Evolutionary conservation across 192 early-diverging fungal genomes (phyloP).

Genomic region (Linnemannia schmuckeri): DNA sequence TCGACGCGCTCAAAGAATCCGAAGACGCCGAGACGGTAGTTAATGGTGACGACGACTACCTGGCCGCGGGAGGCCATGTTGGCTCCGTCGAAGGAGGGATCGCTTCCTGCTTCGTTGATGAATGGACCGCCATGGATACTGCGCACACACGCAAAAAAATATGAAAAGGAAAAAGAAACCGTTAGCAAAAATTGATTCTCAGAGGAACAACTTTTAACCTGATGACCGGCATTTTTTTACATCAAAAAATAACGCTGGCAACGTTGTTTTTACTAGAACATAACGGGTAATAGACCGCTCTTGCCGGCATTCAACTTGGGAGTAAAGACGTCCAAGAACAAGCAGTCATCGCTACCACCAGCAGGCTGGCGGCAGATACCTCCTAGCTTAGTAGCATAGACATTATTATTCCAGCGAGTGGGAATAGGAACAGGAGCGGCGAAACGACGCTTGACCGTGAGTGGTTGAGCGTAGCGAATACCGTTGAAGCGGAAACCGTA

Average conservation of each 20-base stretch:
- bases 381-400: constrained; percentile 23
- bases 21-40: constrained; percentile 34
- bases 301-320: constrained; percentile 19
- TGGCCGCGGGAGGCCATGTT: constrained; percentile 26
- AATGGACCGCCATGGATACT: constrained; percentile 30
- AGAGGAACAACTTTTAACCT: neutral
- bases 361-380: constrained; percentile 27
- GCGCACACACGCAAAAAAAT: neutral
- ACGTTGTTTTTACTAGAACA: constrained; percentile 26
- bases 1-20: constrained; percentile 34
- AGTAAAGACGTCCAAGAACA: constrained; percentile 44
- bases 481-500: constrained; percentile 35
- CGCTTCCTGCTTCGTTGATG: constrained; percentile 20
- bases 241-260: neutral
- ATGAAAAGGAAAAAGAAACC: neutral
- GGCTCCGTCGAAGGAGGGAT: constrained; percentile 26
- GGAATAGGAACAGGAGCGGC: constrained; percentile 25
- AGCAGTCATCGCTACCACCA: constrained; percentile 33
- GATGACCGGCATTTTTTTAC: neutral
- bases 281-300: constrained; percentile 15
- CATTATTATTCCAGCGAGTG: constrained; percentile 4
- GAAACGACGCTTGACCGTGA: constrained; percentile 17
- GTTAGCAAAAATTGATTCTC: neutral
- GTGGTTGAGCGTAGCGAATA: constrained; percentile 33
- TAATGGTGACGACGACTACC: constrained; percentile 21